A percentile compares a stretch with the other conserved stretches of the same genome.
These are phyloP conservation scores for Lactarius pseudohatsudake DNA, from an alignment of 768 basidiomycete genomes.

Conservation along the genomic window DNA sequence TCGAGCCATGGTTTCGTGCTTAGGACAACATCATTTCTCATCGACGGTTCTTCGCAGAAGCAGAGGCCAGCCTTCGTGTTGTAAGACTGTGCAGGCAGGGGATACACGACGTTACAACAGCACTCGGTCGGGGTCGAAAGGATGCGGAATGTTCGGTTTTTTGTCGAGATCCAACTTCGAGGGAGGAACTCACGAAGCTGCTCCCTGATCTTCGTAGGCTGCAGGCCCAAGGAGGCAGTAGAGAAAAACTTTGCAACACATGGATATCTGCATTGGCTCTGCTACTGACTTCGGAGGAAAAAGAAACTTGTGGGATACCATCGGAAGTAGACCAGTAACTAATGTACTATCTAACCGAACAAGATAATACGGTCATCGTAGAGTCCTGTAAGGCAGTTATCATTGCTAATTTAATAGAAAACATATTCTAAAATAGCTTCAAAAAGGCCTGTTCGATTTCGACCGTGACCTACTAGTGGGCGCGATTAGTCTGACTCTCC, in stretches of 20 bases:
- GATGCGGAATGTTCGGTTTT: neutral
- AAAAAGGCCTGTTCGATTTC: neutral
- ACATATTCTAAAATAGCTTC: neutral
- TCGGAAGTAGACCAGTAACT: neutral
- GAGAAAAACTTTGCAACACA: conserved; percentile 7
- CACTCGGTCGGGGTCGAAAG: neutral
- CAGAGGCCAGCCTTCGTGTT: conserved; percentile 1
- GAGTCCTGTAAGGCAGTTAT: neutral
- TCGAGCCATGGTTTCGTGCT: neutral
- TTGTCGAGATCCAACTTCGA: neutral
- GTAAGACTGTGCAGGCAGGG: conserved; percentile 1
- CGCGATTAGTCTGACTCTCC: too few species aligned
- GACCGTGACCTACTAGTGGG: too few species aligned
- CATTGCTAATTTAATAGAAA: neutral
- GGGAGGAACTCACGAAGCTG: neutral
- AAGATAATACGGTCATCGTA: neutral
- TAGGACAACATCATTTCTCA: conserved; percentile 7
- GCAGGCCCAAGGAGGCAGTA: neutral
- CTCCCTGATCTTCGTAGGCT: neutral
- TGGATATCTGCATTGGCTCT: conserved; percentile 9
- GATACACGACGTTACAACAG: neutral
- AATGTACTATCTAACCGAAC: neutral
- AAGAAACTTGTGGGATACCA: neutral
- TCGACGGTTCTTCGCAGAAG: neutral
- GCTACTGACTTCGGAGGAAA: neutral